Percentiles rank a stretch among this genome's conserved stretches.
phyloP scores from a whole-genome alignment of 768 basidiomycete species.

The Sporobolomyces roseus region DNA sequence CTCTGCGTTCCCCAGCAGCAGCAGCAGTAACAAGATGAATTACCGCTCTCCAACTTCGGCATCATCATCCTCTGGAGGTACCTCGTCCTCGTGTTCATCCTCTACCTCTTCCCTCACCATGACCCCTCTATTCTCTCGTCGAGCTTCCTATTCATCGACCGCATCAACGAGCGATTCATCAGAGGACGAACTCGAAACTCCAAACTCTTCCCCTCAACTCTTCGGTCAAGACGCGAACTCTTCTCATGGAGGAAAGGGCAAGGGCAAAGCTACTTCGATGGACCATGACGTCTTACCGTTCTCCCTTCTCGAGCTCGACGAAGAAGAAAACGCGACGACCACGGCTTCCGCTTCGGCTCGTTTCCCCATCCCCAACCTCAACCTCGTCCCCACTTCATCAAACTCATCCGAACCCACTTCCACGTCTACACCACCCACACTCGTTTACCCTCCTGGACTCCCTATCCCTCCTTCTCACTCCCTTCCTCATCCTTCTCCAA shows the following conservation, averaged over 20 bases:
- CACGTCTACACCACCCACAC: background rate
- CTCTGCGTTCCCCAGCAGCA: constrained; percentile 12
- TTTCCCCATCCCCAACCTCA: constrained; percentile 13
- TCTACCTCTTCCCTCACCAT: background rate
- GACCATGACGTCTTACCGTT: constrained; percentile 16
- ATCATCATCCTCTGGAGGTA: constrained; percentile 1
- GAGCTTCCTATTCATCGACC: constrained; percentile 1
- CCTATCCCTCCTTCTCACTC: background rate
- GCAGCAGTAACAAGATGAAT: background rate
- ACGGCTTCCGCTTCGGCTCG: too few species aligned
- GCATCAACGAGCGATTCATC: background rate
- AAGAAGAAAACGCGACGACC: background rate
- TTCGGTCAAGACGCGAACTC: background rate
- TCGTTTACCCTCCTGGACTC: background rate
- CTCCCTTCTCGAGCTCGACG: constrained; percentile 1
- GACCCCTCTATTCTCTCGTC: constrained; percentile 4
- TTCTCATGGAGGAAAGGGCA: constrained; percentile 8
- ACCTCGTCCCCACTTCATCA: constrained; percentile 1
- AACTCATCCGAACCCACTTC: background rate
- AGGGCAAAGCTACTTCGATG: constrained; percentile 18
- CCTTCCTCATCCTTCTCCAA: background rate
- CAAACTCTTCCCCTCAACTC: constrained; percentile 11
- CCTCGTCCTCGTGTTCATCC: constrained; percentile 7
- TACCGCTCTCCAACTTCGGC: background rate
- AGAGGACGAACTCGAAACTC: constrained; percentile 19